Percentiles rank a stretch among this genome's conserved stretches.
phyloP scores from a whole-genome alignment of 768 basidiomycete genomes.

The Tulasnella calospora region DNA sequence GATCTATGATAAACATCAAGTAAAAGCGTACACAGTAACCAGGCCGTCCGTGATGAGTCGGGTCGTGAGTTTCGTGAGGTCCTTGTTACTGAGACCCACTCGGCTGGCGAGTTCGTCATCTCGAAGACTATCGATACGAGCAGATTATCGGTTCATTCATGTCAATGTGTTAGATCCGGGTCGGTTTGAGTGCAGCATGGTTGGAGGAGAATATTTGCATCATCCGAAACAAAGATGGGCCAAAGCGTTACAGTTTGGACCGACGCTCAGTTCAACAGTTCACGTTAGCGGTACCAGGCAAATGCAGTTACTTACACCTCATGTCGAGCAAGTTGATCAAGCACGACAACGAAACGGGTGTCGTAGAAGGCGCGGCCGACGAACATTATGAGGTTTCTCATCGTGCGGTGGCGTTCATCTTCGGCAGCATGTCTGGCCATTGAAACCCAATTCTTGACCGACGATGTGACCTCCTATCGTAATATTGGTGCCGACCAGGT shows the following conservation, averaged over 20 bases:
- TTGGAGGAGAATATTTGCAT: conserved; percentile 28
- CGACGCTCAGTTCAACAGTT: conserved; percentile 29
- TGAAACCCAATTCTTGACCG: not conserved
- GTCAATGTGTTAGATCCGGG: not conserved
- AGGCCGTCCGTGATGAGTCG: conserved; percentile 72
- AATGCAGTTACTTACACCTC: conserved; percentile 71
- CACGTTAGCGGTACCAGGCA: conserved; percentile 21
- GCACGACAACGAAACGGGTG: conserved; percentile 78
- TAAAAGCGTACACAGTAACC: conserved; percentile 55
- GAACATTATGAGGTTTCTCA: conserved; percentile 85
- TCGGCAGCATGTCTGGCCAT: conserved; percentile 8
- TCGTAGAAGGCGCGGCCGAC: conserved; percentile 95
- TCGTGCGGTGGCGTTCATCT: conserved; percentile 37
- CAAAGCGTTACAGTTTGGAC: conserved; percentile 19
- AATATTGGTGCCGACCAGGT: not conserved
- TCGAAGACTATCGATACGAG: conserved; percentile 60
- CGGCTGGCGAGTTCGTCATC: conserved; percentile 90
- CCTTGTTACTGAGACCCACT: conserved; percentile 84
- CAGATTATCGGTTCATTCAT: conserved; percentile 21
- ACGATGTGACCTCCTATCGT: not conserved
- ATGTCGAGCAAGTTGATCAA: conserved; percentile 90
- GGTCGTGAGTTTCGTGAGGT: conserved; percentile 84
- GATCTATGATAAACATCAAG: not conserved
- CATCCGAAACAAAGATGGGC: conserved; percentile 31
- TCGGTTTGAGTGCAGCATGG: not conserved